phyloP scores from a whole-genome alignment of 2,329 filamentous ascomycete species.

The Periconia macrospinosa region DNA sequence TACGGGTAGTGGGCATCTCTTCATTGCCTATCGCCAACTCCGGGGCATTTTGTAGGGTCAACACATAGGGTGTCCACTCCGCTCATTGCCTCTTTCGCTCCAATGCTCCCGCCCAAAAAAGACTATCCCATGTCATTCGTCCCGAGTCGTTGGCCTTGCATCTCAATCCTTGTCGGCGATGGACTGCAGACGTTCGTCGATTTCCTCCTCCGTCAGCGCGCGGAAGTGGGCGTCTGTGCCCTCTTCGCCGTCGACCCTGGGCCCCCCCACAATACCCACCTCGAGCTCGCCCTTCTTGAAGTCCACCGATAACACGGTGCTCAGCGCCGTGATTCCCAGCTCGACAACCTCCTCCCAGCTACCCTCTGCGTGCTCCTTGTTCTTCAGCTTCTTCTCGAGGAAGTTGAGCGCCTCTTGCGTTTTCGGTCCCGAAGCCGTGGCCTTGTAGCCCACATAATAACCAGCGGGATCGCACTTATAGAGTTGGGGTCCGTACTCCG shows the following conservation, averaged over 20 bases:
- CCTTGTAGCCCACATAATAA: conserved; percentile 98
- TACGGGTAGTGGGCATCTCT: too few relatives aligned
- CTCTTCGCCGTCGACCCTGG: conserved; percentile 78
- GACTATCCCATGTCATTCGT: conserved; percentile 19
- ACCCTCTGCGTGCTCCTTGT: conserved; percentile 92
- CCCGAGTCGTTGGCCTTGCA: conserved; percentile 20
- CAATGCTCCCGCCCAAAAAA: too few relatives aligned
- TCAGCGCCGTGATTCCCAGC: conserved; percentile 90
- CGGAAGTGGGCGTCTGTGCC: conserved; percentile 80
- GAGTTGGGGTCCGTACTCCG: conserved; percentile 88
- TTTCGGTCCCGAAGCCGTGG: conserved; percentile 94
- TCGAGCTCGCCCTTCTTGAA: conserved; percentile 99
- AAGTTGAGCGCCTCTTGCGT: conserved; percentile 98
- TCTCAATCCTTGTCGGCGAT: conserved; percentile 97
- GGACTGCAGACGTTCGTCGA: conserved; percentile 95
- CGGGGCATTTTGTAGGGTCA: conserved; percentile 8
- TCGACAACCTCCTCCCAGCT: conserved; percentile 98
- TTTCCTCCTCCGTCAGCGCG: conserved; percentile 92
- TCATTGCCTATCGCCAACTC: too few relatives aligned
- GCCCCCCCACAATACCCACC: conserved; percentile 94
- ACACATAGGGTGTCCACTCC: conserved; percentile 1
- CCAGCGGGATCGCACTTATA: conserved; percentile 99
- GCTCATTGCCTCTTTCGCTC: too few relatives aligned
- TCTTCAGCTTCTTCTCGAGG: conserved; percentile 99
- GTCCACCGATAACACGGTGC: conserved; percentile 95